Percentiles rank a stretch among this genome's conserved stretches.
phyloP scores from a whole-genome alignment of 495 filamentous ascomycete species.

The Jackrogersella minutella region DNA sequence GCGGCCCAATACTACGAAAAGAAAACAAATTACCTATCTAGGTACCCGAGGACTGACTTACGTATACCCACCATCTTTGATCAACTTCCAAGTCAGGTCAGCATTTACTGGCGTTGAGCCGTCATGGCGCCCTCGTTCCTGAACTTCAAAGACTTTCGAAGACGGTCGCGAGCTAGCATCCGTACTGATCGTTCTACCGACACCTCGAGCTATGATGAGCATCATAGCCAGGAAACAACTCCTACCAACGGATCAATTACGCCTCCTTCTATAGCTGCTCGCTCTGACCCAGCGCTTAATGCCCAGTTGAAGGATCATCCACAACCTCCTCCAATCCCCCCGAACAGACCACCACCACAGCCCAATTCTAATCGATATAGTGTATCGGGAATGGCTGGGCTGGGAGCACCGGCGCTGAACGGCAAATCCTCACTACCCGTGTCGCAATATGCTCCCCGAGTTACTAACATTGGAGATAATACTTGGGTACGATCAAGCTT shows the following conservation, averaged over 20 bases:
- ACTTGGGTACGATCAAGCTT: constrained; percentile 71
- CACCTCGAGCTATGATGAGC: constrained; percentile 59
- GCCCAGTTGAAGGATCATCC: constrained; percentile 52
- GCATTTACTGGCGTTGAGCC: constrained; percentile 13
- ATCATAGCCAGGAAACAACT: constrained; percentile 51
- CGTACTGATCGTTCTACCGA: constrained; percentile 63
- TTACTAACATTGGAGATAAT: constrained; percentile 79
- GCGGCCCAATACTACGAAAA: constrained; percentile 3
- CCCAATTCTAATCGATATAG: constrained; percentile 55
- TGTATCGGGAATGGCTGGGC: constrained; percentile 62
- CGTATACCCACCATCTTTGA: constrained; percentile 1
- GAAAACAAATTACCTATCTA: constrained; percentile 5
- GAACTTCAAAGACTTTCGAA: constrained; percentile 72
- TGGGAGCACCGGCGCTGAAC: constrained; percentile 64
- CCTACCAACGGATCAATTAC: constrained; percentile 58
- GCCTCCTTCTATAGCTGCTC: constrained; percentile 52
- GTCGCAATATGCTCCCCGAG: constrained; percentile 79
- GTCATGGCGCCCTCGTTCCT: constrained; percentile 71
- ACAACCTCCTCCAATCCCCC: constrained; percentile 54
- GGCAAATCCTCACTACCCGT: constrained; percentile 61
- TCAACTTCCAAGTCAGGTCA: background rate
- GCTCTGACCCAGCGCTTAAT: constrained; percentile 60
- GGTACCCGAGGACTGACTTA: background rate
- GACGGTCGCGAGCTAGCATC: constrained; percentile 75
- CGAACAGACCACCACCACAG: constrained; percentile 55